phyloP scores from a whole-genome alignment of 2,329 filamentous ascomycete genomes.

The Aureobasidium vineae region DNA sequence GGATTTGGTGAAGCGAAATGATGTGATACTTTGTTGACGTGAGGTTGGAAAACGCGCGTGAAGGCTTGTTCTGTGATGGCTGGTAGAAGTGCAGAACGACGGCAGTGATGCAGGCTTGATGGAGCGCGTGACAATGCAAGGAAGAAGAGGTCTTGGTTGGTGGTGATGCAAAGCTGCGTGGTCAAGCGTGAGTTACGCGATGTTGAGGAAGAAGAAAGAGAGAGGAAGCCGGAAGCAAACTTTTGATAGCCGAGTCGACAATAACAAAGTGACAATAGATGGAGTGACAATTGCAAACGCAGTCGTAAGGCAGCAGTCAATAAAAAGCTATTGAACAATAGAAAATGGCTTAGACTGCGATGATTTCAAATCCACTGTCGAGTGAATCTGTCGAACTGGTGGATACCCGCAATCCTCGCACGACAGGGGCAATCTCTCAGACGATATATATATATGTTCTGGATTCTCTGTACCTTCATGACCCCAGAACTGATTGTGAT shows the following conservation, averaged over 20 bases:
- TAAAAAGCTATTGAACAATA: background rate
- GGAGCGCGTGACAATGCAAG: background rate
- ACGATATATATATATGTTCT: background rate
- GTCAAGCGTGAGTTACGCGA: background rate
- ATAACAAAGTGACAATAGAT: background rate
- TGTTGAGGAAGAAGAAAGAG: background rate
- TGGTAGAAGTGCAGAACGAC: background rate
- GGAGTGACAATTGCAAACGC: slow-evolving; percentile 3
- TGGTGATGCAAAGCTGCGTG: background rate
- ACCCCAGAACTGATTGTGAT: background rate
- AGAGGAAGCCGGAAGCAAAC: background rate
- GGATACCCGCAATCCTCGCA: background rate
- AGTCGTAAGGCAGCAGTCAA: background rate
- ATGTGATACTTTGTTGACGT: background rate
- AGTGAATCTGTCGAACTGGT: background rate
- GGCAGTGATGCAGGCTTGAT: background rate
- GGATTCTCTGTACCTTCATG: background rate
- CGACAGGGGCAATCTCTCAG: background rate
- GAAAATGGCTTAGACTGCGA: background rate
- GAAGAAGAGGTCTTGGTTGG: background rate
- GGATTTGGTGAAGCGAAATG: background rate
- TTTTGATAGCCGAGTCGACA: slow-evolving; percentile 10
- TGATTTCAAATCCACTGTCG: background rate
- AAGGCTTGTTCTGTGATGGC: background rate
- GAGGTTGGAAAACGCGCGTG: background rate